Conservation (phyloP, 345 rosid genomes). For the Theobroma cacao region DNA sequence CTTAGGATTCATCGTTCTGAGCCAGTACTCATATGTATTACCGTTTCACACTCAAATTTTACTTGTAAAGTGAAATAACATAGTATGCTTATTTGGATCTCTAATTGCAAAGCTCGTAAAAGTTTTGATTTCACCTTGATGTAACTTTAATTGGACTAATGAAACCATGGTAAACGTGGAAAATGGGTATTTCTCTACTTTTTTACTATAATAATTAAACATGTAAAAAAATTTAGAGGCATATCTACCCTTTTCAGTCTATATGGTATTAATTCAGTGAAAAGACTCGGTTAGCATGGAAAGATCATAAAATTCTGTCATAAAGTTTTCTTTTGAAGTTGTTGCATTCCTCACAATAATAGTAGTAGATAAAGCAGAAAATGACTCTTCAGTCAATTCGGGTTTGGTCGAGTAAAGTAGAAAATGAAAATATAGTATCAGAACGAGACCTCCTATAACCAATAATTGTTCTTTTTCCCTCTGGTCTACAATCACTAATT, state of each 20-base stretch:
- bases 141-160: too few relatives aligned
- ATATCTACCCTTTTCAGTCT: too few relatives aligned
- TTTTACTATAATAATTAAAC: too few relatives aligned
- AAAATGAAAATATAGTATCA: too few relatives aligned
- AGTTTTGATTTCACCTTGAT: neutral
- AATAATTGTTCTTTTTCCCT: neutral
- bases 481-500: neutral
- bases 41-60: neutral
- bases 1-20: neutral
- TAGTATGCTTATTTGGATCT: neutral
- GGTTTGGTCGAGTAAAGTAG: too few relatives aligned
- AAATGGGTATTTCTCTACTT: too few relatives aligned
- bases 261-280: too few relatives aligned
- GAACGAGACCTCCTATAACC: neutral
- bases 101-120: neutral
- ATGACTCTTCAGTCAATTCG: too few relatives aligned
- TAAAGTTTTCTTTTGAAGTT: neutral
- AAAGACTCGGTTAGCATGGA: too few relatives aligned
- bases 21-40: neutral
- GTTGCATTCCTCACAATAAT: neutral
- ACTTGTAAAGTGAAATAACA: neutral
- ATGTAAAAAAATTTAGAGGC: too few relatives aligned
- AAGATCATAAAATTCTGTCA: neutral
- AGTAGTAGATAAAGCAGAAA: too few relatives aligned
- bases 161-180: too few relatives aligned